Evolutionary conservation across 441 rosid species (phyloP), one percentile per base, ranked within the genome.

Genomic region (Gossypium lobatum): DNA sequence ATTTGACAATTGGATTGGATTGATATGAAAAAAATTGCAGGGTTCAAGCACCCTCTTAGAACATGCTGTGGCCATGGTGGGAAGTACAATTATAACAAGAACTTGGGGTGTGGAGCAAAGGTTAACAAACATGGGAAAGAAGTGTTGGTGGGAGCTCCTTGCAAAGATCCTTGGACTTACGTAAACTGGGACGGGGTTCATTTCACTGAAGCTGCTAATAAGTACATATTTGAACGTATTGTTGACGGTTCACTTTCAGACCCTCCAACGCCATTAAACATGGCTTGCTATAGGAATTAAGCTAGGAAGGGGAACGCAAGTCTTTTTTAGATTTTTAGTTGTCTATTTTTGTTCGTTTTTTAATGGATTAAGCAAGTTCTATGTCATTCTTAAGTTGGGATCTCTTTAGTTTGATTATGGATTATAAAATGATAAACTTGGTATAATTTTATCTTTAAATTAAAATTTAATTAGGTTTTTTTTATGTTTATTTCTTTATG

Each of bases 181-280:
- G 81, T 90, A 0, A 85, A 76, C n/a, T 89, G 98, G 97, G 98
- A 91, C 13, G 97, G 98, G 3, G 89, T 93, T 0, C 98, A 92
- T 73, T 89, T 77, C 70, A 87, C 95, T 0, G 76, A 92, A 73
- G 95, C 95, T 1, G 96, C 93, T 39, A 89, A 90, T 67, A 82
- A 85, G 57, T 85, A 83, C 64, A 78, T 93, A 3, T 87, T 84
- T 28, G 82, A 90, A 26, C 85, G 82, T 4, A 86, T 88, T 2
- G 81, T 73, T 0, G 28, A 68, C 3, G 88, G 97, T 0, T 60
- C 83, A 4, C 86, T 77, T 31, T 86, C 92, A 3, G 80, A 82
- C 57, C 84, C 85, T 4, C 78, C 80, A 0, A 46, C 71, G 61
- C 76, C 86, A 42, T 69, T 82, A 60, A 66, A 73, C 64, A 81